Conservation (phyloP, 106 monocot genomes). For the Apostasia shenzhenica region DNA sequence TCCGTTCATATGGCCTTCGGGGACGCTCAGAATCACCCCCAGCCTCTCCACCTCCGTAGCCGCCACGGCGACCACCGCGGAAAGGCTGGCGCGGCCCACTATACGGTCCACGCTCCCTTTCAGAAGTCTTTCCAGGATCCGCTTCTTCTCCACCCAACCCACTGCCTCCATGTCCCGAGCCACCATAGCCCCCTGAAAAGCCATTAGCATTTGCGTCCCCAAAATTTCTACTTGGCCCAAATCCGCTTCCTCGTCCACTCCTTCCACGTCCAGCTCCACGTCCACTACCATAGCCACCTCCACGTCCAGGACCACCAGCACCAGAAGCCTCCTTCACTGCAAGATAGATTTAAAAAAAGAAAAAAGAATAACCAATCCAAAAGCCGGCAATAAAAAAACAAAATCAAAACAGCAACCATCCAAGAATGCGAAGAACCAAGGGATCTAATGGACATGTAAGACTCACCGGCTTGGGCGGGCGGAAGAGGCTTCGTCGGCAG, state of each 20-base stretch:
- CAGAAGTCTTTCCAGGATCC: slow-evolving; percentile 20
- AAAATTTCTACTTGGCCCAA: slow-evolving; percentile 29
- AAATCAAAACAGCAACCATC: not conserved
- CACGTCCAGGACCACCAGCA: slow-evolving; percentile 17
- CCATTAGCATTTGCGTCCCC: slow-evolving; percentile 39
- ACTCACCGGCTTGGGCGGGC: slow-evolving; percentile 73
- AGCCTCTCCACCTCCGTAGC: slow-evolving; percentile 22
- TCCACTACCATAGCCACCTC: slow-evolving; percentile 34
- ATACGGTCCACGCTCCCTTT: slow-evolving; percentile 35
- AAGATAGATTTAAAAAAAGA: not conserved
- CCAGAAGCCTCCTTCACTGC: slow-evolving; percentile 47
- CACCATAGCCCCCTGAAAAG: slow-evolving; percentile 12
- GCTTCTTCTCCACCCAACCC: slow-evolving; percentile 27
- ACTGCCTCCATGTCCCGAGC: slow-evolving; percentile 1
- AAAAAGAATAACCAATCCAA: too few species aligned
- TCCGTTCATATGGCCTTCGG: slow-evolving; percentile 58
- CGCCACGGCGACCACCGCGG: slow-evolving; percentile 54
- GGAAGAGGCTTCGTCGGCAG: slow-evolving; percentile 64
- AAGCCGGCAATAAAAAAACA: not conserved
- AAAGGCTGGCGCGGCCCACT: slow-evolving; percentile 37
- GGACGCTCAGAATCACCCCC: slow-evolving; percentile 45
- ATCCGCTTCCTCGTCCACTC: slow-evolving; percentile 37
- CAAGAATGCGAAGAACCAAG: too few species aligned
- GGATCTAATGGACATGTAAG: not conserved
- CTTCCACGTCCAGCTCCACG: slow-evolving; percentile 49